Conservation (phyloP, 169 alveolate species). For the Plasmodium gaboni region DNA sequence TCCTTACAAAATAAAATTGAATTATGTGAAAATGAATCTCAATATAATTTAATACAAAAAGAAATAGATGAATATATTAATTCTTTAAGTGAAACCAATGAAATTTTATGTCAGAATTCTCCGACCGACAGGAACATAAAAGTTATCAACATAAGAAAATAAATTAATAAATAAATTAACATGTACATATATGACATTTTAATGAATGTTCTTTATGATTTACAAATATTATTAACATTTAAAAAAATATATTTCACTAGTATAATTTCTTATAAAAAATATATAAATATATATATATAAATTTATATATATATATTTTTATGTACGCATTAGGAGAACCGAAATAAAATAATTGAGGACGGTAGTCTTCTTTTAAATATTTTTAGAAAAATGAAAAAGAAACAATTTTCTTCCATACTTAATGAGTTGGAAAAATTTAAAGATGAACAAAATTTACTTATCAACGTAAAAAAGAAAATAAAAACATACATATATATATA, state of each 20-base stretch:
- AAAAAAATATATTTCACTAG: not conserved
- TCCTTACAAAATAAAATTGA: slow-evolving; percentile 66
- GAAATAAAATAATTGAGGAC: slow-evolving; percentile 61
- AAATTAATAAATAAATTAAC: not conserved
- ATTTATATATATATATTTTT: not conserved
- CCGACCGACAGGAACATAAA: slow-evolving; percentile 59
- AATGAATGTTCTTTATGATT: not conserved
- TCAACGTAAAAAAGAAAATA: slow-evolving; percentile 9
- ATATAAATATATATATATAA: not conserved
- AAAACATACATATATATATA: not conserved
- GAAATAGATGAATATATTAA: slow-evolving; percentile 49
- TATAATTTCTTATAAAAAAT: not conserved
- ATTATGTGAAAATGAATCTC: slow-evolving; percentile 57
- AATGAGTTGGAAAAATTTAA: slow-evolving; percentile 43
- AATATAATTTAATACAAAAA: slow-evolving; percentile 14
- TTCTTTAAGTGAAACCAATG: slow-evolving; percentile 60
- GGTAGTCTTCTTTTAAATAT: slow-evolving; percentile 42
- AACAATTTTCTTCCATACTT: slow-evolving; percentile 31
- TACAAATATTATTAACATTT: too few species aligned
- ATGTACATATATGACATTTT: not conserved
- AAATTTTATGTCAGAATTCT: slow-evolving; percentile 61
- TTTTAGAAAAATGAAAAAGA: slow-evolving; percentile 36
- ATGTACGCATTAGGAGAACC: slow-evolving; percentile 26
- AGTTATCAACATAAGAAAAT: not conserved
- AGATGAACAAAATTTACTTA: slow-evolving; percentile 40